These are phyloP conservation scores for Arachis hypogaea DNA, from an alignment of 306 rosid genomes.

Conservation along the genomic window DNA sequence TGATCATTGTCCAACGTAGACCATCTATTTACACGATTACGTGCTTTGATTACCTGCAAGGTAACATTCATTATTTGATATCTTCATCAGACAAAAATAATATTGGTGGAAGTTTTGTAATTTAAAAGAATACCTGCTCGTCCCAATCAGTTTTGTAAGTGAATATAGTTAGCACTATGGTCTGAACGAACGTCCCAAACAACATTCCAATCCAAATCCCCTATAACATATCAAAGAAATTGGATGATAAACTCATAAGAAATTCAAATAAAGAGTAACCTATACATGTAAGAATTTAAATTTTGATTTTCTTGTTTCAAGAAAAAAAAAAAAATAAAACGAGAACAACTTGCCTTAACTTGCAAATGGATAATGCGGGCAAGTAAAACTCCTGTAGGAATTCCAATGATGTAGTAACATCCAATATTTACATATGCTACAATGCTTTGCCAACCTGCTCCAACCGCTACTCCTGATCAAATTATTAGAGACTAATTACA, in stretches of 20 bases:
- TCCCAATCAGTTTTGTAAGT: slow-evolving; percentile 64
- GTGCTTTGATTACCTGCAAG: slow-evolving; percentile 32
- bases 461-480: slow-evolving; percentile 55
- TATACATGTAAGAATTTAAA: no score
- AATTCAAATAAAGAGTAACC: not conserved
- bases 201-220: slow-evolving; percentile 76
- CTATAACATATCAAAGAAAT: slow-evolving; percentile 30
- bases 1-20: not conserved
- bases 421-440: slow-evolving; percentile 57
- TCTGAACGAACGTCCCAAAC: slow-evolving; percentile 61
- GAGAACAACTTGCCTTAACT: slow-evolving; percentile 37
- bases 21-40: slow-evolving; percentile 40
- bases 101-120: not conserved
- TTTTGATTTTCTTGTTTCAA: no score
- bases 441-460: slow-evolving; percentile 56
- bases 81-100: not conserved
- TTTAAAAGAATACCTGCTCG: slow-evolving; percentile 46
- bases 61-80: not conserved
- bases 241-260: not conserved
- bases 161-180: slow-evolving; percentile 44
- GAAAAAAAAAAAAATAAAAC: not conserved
- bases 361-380: slow-evolving; percentile 37
- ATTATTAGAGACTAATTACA: not conserved
- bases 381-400: slow-evolving; percentile 49
- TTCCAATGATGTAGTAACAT: slow-evolving; percentile 53